Evolutionary conservation across 2,329 filamentous ascomycete genomes (phyloP), one percentile per base, ranked within the genome.

Genomic region (Rutstroemia sydowiana): DNA sequence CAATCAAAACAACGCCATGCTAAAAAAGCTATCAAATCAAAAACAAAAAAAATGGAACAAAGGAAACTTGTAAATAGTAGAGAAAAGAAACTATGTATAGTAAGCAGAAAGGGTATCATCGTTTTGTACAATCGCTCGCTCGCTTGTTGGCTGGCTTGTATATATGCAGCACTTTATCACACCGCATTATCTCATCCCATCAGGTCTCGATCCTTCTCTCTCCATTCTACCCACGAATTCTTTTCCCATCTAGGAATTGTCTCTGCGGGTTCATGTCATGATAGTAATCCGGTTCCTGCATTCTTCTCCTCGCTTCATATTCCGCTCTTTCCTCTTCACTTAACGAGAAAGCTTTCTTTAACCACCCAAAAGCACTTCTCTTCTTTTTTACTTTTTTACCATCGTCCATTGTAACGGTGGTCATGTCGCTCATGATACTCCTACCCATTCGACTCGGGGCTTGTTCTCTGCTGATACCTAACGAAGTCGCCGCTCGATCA

Each of bases 261-360:
- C 51, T 48, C 30, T 40, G 49, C 3, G 46, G 49, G 16, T 46
- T 45, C 18, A 52, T 21, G 36, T 58, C 48, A 45, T 55, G 55
- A 39, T 57, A 53, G 44, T 53, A 55, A 23, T 55, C 48, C 10
- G 52, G 26, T 28, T 58, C 59, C 16, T 51, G 43, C 36, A 51
- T 53, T 41, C 57, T 54, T 61, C 71, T 76, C 52, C 75, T 74
- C 42, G 75, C 74, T 62, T 84, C 79, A 57, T 81, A 85, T 9
- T 75, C 74, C 8, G 74, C 72, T 48, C 74, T 75, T 65, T 85
- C 81, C 44, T 84, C 79, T 20, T 85, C 81, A 55, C 82, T 80
- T 23, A 85, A 67, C 31, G 76, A 78, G 48, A 85, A 85, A 1
- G 81, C 81, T 68, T 85, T 84, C 66, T 84, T 84, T 51, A 85